Percentiles rank a stretch among this genome's conserved stretches.
These are phyloP conservation scores for Pontederia crassipes DNA, from an alignment of 176 grass and related monocot species.

Conservation along the genomic window DNA sequence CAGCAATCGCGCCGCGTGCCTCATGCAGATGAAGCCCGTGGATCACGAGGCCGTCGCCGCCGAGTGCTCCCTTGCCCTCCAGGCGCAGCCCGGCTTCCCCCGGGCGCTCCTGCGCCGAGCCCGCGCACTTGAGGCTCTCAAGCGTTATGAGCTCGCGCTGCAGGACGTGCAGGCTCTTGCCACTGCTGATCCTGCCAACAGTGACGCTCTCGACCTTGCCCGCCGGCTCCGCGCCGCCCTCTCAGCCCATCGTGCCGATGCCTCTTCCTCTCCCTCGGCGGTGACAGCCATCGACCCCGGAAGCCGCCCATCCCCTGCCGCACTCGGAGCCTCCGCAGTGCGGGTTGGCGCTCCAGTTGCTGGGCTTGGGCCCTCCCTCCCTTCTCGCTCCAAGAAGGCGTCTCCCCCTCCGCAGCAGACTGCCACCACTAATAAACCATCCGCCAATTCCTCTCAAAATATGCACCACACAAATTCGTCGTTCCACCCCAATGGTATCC, in stretches of 20 bases:
- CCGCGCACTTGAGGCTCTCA: constrained; percentile 72
- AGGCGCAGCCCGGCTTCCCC: constrained; percentile 77
- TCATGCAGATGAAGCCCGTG: constrained; percentile 88
- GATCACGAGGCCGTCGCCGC: constrained; percentile 65
- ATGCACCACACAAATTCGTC: constrained; percentile 8
- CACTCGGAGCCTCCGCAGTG: constrained; percentile 83
- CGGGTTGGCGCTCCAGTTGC: constrained; percentile 18
- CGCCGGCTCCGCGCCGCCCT: constrained; percentile 30
- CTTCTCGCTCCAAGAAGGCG: constrained; percentile 63
- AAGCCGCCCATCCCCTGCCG: constrained; percentile 49
- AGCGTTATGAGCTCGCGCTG: constrained; percentile 68
- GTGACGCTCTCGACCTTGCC: constrained; percentile 54
- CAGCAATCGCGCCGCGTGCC: constrained; percentile 90
- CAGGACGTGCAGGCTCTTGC: constrained; percentile 65
- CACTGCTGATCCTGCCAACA: constrained; percentile 48
- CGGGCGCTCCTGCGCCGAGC: constrained; percentile 87
- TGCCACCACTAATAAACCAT: background rate
- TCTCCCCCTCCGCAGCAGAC: constrained; percentile 11
- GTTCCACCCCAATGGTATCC: constrained; percentile 13
- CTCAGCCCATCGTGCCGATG: background rate
- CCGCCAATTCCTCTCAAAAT: constrained; percentile 9
- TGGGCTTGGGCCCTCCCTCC: constrained; percentile 77
- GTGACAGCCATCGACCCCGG: background rate
- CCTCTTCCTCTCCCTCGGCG: background rate
- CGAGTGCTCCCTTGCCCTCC: constrained; percentile 87